Base-by-base conservation (phyloP, 768 basidiomycete genomes). In the Lenzites betulinus region DNA sequence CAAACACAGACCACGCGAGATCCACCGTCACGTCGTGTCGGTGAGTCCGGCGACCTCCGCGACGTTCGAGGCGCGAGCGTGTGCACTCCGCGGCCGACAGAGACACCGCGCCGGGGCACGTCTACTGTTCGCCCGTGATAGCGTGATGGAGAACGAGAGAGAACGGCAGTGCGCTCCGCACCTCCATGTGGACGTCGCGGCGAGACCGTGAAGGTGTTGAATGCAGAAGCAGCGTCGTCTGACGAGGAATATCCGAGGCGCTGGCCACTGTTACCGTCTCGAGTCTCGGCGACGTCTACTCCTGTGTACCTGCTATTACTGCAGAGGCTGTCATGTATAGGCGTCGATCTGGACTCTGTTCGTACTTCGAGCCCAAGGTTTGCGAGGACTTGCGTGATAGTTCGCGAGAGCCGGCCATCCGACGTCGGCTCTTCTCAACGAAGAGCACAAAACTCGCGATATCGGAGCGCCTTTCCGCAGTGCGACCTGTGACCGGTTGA, bases 151-250 rank as follows among this genome's bases (percentile, higher is more conserved):
- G 56, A 50, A 50, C 48, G 38, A 50, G 56, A 28, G 48, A 58
- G 56, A 58, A 58, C 56, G 56, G 56, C 56, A 47, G 39, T 58
- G 56, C 48, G 56, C 28, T 42, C 56, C 56, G 56, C 13, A 46
- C 56, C 13, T 51, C 56, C 56, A 58, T 36, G 56, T 47, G 56
- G 56, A 39, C 11, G 39, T 26, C 26, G 39, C 39, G 26, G 46
- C 30, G 30, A 33, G 30, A 33, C 30, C 30, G 30, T n/a, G n/a
- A n/a, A 33, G 28, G 56, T 26, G 56, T 51, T 58, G 56, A 58
- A 58, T 58, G 25, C 47, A 58, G 56, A 58, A 58, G 56, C 48
- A 28, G 48, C 28, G 39, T 51, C 48, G 48, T 51, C 56, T 58
- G 56, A 58, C 56, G 56, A 58, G 41, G 48, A 42, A 50, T 58